These are phyloP conservation scores for Rhizopus microsporus DNA, from an alignment of 371 early-diverging fungal genomes.

Conservation along the genomic window DNA sequence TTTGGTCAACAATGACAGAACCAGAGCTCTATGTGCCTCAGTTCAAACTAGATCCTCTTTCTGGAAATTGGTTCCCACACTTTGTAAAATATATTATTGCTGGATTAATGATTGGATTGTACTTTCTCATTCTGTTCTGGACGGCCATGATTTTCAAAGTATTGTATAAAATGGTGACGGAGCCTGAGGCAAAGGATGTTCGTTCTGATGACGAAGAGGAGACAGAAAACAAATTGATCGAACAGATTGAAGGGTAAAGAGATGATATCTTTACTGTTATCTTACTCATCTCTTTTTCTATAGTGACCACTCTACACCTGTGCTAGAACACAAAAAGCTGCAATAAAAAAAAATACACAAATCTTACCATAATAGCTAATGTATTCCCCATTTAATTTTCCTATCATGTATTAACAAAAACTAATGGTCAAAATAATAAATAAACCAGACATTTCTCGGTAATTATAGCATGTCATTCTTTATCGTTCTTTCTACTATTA, in stretches of 20 bases:
- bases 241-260: conserved; percentile 32
- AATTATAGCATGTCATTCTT: conserved; percentile 1
- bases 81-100: conserved; percentile 53
- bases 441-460: neutral
- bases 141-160: conserved; percentile 65
- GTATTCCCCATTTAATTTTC: neutral
- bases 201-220: conserved; percentile 62
- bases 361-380: neutral
- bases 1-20: conserved; percentile 46
- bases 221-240: conserved; percentile 31
- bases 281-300: conserved; percentile 1
- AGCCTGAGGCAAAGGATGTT: conserved; percentile 60
- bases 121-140: conserved; percentile 63
- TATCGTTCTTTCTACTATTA: neutral
- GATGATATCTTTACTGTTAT: neutral
- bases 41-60: conserved; percentile 44
- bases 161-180: conserved; percentile 57
- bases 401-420: conserved; percentile 2
- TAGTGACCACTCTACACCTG: conserved; percentile 29
- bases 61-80: conserved; percentile 51
- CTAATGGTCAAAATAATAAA: conserved; percentile 6
- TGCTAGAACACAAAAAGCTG: conserved; percentile 5
- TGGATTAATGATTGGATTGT: conserved; percentile 45
- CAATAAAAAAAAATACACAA: conserved; percentile 10
- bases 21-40: conserved; percentile 45